These are phyloP conservation scores for Penicillium sp. DNA, from an alignment of 2,329 filamentous ascomycete species.

Conservation along the genomic window DNA sequence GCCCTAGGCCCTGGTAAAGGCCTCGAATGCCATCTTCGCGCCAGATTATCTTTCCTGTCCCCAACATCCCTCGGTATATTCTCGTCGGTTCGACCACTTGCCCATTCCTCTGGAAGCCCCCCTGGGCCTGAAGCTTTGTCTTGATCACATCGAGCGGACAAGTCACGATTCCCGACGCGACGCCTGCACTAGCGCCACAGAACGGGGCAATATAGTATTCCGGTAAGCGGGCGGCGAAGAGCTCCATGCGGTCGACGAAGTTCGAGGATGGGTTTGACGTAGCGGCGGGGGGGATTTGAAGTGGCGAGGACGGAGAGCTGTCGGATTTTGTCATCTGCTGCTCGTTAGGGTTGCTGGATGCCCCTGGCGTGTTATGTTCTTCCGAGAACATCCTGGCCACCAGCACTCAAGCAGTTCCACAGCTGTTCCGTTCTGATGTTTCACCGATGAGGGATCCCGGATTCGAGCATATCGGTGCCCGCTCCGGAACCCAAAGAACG, in stretches of 20 bases:
- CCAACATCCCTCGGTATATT: constrained; percentile 83
- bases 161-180: constrained; percentile 91
- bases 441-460: constrained; percentile 47
- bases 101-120: constrained; percentile 68
- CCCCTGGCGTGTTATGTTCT: constrained; percentile 44
- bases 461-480: constrained; percentile 47
- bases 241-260: constrained; percentile 44
- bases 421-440: constrained; percentile 40
- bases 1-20: constrained; percentile 90
- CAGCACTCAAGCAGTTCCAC: constrained; percentile 39
- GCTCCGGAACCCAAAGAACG: constrained; percentile 44
- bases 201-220: constrained; percentile 74
- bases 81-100: constrained; percentile 50
- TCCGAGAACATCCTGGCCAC: constrained; percentile 52
- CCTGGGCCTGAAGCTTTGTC: constrained; percentile 95
- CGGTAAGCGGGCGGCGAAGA: constrained; percentile 55
- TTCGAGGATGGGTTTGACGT: constrained; percentile 36
- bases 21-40: constrained; percentile 84
- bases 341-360: constrained; percentile 37
- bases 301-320: constrained; percentile 27
- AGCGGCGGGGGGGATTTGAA: constrained; percentile 35
- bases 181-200: constrained; percentile 84
- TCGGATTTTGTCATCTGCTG: constrained; percentile 33
- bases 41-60: constrained; percentile 86
- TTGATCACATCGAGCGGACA: constrained; percentile 99